A percentile compares a stretch with the other conserved stretches of the same genome.
Evolutionary conservation across 1,284 basidiomycete genomes (phyloP).

Genomic region (Ceratobasidium sp.): DNA sequence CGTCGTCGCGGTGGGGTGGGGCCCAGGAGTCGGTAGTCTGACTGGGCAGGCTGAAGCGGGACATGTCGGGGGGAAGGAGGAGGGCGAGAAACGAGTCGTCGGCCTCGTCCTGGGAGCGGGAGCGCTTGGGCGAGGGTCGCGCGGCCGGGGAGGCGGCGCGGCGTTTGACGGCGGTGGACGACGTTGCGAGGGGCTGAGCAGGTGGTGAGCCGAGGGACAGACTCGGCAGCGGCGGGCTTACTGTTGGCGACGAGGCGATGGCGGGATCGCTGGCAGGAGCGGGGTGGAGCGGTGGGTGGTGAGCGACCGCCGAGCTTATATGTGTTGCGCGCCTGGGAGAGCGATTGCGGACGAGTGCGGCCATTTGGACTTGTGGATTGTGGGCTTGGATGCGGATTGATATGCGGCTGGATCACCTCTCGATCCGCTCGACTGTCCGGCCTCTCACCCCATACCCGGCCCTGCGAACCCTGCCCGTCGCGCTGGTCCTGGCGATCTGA

Average conservation of each 20-base stretch:
- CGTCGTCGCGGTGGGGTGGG: constrained; percentile 26
- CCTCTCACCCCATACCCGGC: constrained; percentile 34
- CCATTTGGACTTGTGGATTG: constrained; percentile 16
- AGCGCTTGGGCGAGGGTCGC: constrained; percentile 33
- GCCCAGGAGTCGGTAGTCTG: constrained; percentile 16
- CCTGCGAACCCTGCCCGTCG: constrained; percentile 21
- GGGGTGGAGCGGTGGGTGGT: constrained; percentile 9
- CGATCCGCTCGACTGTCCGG: constrained; percentile 1
- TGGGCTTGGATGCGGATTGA: not conserved
- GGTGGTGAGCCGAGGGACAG: not conserved
- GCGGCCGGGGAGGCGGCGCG: constrained; percentile 31
- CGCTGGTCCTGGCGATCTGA: constrained; percentile 2
- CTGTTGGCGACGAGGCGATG: constrained; percentile 3
- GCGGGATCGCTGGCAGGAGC: not conserved
- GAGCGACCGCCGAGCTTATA: not conserved
- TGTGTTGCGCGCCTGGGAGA: constrained; percentile 20
- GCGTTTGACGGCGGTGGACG: constrained; percentile 31
- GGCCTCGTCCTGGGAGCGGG: constrained; percentile 25
- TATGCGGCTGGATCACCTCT: constrained; percentile 18
- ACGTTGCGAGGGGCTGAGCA: constrained; percentile 21
- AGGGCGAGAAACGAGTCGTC: constrained; percentile 40
- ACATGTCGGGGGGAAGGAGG: constrained; percentile 21
- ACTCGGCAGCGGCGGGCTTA: not conserved
- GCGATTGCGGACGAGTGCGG: constrained; percentile 27
- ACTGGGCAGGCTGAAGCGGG: constrained; percentile 22